Conservation (phyloP, 2,329 filamentous ascomycete genomes). For the Botrytis fragariae region DNA sequence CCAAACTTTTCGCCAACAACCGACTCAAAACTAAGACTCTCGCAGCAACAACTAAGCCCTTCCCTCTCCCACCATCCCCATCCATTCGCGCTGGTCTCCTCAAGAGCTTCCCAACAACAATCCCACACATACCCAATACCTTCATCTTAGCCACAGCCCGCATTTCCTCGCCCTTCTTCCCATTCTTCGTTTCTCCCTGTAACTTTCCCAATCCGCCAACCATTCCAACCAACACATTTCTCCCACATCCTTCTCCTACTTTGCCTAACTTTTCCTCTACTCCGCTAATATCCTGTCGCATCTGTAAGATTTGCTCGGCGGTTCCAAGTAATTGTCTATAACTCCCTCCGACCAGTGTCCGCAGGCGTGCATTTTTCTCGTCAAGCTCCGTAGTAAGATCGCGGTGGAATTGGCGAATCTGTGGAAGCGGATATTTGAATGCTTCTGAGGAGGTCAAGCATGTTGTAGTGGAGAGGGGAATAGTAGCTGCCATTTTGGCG, state of each 20-base stretch:
- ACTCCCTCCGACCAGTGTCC: conserved; percentile 61
- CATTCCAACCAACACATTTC: conserved; percentile 66
- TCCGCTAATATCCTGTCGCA: conserved; percentile 74
- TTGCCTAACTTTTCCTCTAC: conserved; percentile 69
- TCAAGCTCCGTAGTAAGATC: conserved; percentile 57
- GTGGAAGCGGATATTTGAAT: conserved; percentile 55
- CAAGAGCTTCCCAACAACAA: conserved; percentile 51
- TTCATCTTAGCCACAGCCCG: conserved; percentile 44
- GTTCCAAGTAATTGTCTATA: conserved; percentile 91
- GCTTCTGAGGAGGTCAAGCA: conserved; percentile 41
- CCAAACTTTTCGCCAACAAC: conserved; percentile 71
- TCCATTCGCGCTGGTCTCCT: conserved; percentile 38
- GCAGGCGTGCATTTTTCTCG: conserved; percentile 60
- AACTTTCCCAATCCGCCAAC: conserved; percentile 55
- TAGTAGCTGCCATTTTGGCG: conserved; percentile 31
- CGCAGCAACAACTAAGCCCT: conserved; percentile 56
- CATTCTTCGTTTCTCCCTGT: conserved; percentile 33
- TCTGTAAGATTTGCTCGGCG: conserved; percentile 88
- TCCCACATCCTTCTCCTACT: conserved; percentile 76
- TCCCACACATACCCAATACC: conserved; percentile 52
- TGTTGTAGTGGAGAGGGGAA: conserved; percentile 53
- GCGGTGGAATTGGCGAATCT: conserved; percentile 62
- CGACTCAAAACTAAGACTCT: conserved; percentile 76
- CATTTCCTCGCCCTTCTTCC: conserved; percentile 33
- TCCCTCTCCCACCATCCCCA: conserved; percentile 23